Base-by-base conservation (phyloP, 257 asterid genomes). In the Scutellaria baicalensis region DNA sequence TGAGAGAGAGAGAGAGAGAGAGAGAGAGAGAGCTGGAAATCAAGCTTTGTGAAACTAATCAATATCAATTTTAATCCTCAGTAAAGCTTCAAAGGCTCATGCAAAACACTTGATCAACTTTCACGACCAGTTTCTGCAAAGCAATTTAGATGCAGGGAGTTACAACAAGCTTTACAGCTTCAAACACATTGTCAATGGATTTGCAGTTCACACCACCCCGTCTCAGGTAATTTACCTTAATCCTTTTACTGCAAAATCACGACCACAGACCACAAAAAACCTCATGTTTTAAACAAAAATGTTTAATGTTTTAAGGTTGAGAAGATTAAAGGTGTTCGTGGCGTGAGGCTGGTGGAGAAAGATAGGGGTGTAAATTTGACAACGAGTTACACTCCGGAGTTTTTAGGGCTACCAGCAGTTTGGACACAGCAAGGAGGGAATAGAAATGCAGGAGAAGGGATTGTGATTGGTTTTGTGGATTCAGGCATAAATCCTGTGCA, bases 381-480 rank as follows among this genome's bases (percentile, higher is more conserved):
- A 96, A 90, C 96, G 36, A 93, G 70, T 59, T 81, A 90, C 74
- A 86, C 80, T 0, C 92, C 96, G 1, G 81, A 90, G n/a, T 93
- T 85, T 71, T 18, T 93, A 23, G 87, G 90, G 62, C 14, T 90
- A 31, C 84, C 85, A 3, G 54, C 73, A 14, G 96, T 78, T 63
- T 93, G 96, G 99, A 79, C 86, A 0, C 84, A 85, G 60, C 39
- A 79, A 80, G 96, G 95, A 51, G 94, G 93, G 7, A 70, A 75
- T 1, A 78, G 66, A 69, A 77, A 87, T 35, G 96, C 88, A 0
- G 98, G 98, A 13, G 99, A 91, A 64, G 97, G 96, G 21, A 60
- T 87, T 14, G 99, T 91, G 80, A 91, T 93, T 11, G 99, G 96
- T 16, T 82, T 93, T 66, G 85, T 87, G 66, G 96, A 93, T 63